Evolutionary conservation across 129 eudicot species (phyloP), one percentile per base, ranked within the genome.

Genomic region (Artemisia tridentata): DNA sequence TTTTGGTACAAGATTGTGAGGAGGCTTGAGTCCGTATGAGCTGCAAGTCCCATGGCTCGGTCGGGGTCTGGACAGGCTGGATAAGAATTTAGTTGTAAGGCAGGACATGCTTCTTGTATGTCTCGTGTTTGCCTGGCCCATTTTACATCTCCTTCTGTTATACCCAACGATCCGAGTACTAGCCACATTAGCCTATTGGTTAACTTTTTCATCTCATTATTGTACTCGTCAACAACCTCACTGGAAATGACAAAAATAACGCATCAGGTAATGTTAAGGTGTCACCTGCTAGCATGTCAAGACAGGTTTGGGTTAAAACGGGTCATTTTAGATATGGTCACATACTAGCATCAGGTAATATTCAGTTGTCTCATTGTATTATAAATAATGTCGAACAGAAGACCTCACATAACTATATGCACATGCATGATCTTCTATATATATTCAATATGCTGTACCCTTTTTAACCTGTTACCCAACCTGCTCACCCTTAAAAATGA

Each of bases 21-120:
- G 50, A 87, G 83, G 79, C 86, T 87, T 0, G 95, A 86, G 74
- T 85, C 95, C 0, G 91, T 84, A 67, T 90, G 95, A 18, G 92
- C 91, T 1, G 90, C 88, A 2, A 90, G 84, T 20, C 95, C 97
- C 95, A 89, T 95, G 60, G 99, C 97, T 46, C 93, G 96, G 51
- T 75, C 95, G 14, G 99, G 99, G 53, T 95, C 97, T 1, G 99
- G 99, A 64, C 97, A 95, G 2, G 86, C 86, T 38, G 97, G 99
- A 78, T 95, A 95, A 5, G 91, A 95, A 59, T 95, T 95, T 17
- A 95, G 27, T 55, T 95, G 99, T n/a, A 88, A 72, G 19, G 85
- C 99, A 0, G 89, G 87, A 55, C 77, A 67, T 11, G 86, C 81
- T 10, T 50, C 88, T 46, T 76, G 72, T 52, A 77, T 68, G 14